Base-by-base conservation (phyloP, 164 flowering plant genomes). In the Nymphaea thermarum region DNA sequence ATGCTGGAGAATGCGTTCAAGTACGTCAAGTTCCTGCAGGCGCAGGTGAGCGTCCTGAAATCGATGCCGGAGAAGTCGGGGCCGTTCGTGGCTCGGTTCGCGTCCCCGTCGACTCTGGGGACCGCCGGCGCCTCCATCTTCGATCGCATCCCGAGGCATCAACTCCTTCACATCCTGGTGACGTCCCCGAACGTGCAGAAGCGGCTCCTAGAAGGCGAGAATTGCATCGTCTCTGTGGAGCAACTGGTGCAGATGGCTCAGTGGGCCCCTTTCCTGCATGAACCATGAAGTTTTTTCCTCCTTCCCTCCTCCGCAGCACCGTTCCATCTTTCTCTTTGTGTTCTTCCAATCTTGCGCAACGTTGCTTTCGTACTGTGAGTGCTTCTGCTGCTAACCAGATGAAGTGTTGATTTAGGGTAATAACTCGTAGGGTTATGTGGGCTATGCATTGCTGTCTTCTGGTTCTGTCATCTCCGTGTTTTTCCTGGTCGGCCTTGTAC, bases 11-110 rank as follows among this genome's bases (percentile, higher is more conserved):
- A 88, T 73, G 83, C 86, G 44, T 71, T 72, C 77, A 86, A 87
- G 83, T 88, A 92, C 82, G 71, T 87, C 66, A 78, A 68, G 80
- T 90, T 84, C 76, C 77, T 92, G 4, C 71, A 85, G 78, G 84
- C 91, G 18, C 98, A 88, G 70, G 71, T 88, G 5, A 45, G n/a
- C 6, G 85, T 72, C 6, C 83, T 92, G 64, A 72, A 79, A 57
- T 68, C 82, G 43, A 92, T 88, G 98, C 96, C 93, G 3, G 12
- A n/a, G 5, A 64, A 67, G 16, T 73, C 43, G 67, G 3, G 42
- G 62, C 43, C 43, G 80, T 79, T 10, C 53, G 55, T 60, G 36
- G 17, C 25, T 8, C 15, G 4, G 78, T 65, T 51, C 14, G 14
- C 57, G 57, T 51, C 70, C 44, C 65, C 62, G 4, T 42, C 67